Conservation (phyloP, 345 rosid genomes). For the Bretschneidera sinensis region DNA sequence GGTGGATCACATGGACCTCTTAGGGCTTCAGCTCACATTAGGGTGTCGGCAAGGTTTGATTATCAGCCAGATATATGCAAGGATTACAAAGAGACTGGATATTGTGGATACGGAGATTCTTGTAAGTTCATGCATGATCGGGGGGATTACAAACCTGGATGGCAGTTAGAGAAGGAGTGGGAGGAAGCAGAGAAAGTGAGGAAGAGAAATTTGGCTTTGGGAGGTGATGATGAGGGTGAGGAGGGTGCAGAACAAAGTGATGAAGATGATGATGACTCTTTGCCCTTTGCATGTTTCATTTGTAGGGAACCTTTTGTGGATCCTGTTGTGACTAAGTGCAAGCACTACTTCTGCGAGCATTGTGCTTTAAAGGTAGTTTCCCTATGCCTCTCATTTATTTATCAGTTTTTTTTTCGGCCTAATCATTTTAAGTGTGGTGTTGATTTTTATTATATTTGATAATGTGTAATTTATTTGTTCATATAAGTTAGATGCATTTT, state of each 20-base stretch:
- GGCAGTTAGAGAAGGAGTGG: slow-evolving; percentile 92
- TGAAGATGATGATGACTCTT: slow-evolving; percentile 40
- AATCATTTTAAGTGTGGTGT: neutral
- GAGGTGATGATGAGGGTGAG: slow-evolving; percentile 52
- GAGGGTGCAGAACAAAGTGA: slow-evolving; percentile 29
- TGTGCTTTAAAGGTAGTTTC: slow-evolving; percentile 71
- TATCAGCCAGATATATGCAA: slow-evolving; percentile 91
- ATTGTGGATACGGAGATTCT: slow-evolving; percentile 88
- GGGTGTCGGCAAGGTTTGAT: slow-evolving; percentile 87
- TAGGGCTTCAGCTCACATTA: slow-evolving; percentile 90
- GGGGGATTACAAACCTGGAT: slow-evolving; percentile 89
- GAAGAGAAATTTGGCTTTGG: slow-evolving; percentile 72
- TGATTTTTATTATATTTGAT: too few relatives aligned
- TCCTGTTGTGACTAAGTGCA: slow-evolving; percentile 85
- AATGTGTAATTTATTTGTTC: neutral
- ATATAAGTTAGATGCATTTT: too few relatives aligned
- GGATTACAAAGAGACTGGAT: slow-evolving; percentile 92
- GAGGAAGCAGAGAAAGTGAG: slow-evolving; percentile 82
- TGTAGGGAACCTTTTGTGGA: slow-evolving; percentile 74
- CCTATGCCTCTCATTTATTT: neutral
- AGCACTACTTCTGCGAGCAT: slow-evolving; percentile 90
- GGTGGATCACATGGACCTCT: slow-evolving; percentile 91
- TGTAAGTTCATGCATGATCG: slow-evolving; percentile 92
- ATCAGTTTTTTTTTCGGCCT: neutral
- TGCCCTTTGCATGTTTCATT: slow-evolving; percentile 87